A percentile compares a stretch with the other conserved stretches of the same genome.
Conservation (phyloP, 352 stramenopile genomes). For the Phytophthora aleatoria region DNA sequence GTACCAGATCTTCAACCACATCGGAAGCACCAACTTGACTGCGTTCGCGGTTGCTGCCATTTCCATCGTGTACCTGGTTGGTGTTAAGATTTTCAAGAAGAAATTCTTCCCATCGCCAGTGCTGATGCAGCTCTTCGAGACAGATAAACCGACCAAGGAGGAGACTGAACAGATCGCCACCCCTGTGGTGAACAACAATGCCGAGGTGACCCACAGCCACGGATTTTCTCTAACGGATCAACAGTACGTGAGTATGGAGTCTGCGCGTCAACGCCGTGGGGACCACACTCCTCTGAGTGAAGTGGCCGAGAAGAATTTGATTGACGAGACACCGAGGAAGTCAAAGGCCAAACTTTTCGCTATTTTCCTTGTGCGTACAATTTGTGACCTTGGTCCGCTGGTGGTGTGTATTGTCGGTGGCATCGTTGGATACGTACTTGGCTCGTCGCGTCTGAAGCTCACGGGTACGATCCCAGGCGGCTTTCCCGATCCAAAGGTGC, state of each 20-base stretch:
- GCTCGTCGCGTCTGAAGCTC: slow-evolving; percentile 65
- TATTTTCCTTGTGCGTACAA: slow-evolving; percentile 45
- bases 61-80: slow-evolving; percentile 60
- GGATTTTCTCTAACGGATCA: slow-evolving; percentile 54
- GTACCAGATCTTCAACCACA: slow-evolving; percentile 61
- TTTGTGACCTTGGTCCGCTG: slow-evolving; percentile 71
- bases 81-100: slow-evolving; percentile 49
- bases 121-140: slow-evolving; percentile 41
- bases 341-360: slow-evolving; percentile 16
- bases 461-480: slow-evolving; percentile 73
- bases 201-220: slow-evolving; percentile 27
- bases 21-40: slow-evolving; percentile 72
- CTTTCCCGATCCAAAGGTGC: slow-evolving; percentile 50
- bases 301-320: slow-evolving; percentile 14
- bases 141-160: slow-evolving; percentile 18
- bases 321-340: slow-evolving; percentile 4
- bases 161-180: slow-evolving; percentile 22
- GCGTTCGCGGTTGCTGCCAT: slow-evolving; percentile 67
- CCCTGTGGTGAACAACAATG: slow-evolving; percentile 7
- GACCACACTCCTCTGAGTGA: slow-evolving; percentile 10
- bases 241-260: slow-evolving; percentile 49
- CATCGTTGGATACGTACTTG: slow-evolving; percentile 46
- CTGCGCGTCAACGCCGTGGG: slow-evolving; percentile 17
- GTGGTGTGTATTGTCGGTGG: slow-evolving; percentile 77
- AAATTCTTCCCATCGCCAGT: slow-evolving; percentile 40